Evolutionary conservation across 1,284 basidiomycete genomes (phyloP).

Genomic region (Wallemia ichthyophaga): DNA sequence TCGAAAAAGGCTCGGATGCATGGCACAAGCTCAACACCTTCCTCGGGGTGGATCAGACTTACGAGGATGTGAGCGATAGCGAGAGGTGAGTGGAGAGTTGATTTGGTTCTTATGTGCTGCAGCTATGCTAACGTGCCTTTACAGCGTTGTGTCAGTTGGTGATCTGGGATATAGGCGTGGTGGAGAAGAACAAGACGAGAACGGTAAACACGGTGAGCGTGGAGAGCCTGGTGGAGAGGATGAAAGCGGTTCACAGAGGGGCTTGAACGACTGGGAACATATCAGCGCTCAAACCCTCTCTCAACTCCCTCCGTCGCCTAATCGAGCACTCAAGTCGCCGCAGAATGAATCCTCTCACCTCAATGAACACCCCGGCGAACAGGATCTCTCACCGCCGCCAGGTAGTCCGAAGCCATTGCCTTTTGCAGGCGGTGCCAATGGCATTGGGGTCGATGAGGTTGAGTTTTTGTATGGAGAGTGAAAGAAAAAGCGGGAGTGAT

Average conservation of each 20-base stretch:
- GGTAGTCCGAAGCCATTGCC: neutral
- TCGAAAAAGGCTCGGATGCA: conserved; percentile 1
- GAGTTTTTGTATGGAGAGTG: conserved; percentile 16
- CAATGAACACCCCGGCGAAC: conserved; percentile 21
- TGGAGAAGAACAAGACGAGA: conserved; percentile 26
- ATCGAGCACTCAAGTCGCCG: conserved; percentile 27
- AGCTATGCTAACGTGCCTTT: no score
- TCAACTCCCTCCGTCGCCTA: conserved; percentile 57
- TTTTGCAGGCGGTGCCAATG: conserved; percentile 25
- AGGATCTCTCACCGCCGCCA: conserved; percentile 33
- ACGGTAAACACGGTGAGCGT: no score
- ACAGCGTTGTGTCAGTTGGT: conserved; percentile 35
- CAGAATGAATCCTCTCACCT: conserved; percentile 13
- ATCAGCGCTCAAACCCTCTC: conserved; percentile 82
- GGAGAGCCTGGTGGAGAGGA: no score
- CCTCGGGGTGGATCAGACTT: conserved; percentile 12
- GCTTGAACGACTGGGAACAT: conserved; percentile 83
- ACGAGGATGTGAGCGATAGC: conserved; percentile 54
- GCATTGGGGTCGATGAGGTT: conserved; percentile 53
- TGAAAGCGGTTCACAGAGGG: conserved; percentile 21
- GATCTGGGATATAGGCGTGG: conserved; percentile 48
- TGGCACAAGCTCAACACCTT: conserved; percentile 9
- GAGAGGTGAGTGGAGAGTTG: conserved; percentile 21
- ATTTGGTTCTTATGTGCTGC: neutral
- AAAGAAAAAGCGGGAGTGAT: no score